Evolutionary conservation across 169 alveolate species (phyloP), one percentile per base, ranked within the genome.

Genomic region (Plasmodium adleri): DNA sequence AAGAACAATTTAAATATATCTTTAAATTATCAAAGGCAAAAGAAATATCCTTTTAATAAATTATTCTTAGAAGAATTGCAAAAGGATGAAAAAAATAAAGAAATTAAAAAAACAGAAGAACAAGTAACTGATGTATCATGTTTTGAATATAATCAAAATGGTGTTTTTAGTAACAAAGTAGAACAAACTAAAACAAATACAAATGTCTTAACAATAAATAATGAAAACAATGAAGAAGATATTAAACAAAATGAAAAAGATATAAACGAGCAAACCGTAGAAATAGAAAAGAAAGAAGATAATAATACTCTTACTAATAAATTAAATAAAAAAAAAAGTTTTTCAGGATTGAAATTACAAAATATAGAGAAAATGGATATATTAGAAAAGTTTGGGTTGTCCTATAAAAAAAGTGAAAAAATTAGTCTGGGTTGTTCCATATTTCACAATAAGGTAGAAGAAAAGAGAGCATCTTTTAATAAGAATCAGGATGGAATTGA

Each of bases 1-100:
- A 39, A 72, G 39, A 67, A 50, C 58, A 17, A 68, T 68, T 68
- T 73, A 7, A 80, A 32, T 49, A 45, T 26, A 13, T 58, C 90
- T 4, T 50, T 67, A 28, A 43, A n/a, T 32, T n/a, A 17, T 15
- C 68, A 80, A 17, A 68, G 52, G 64, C 68, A 68, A 43, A 68
- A 80, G 22, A 70, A 63, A 45, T 20, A 56, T 24, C 59, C 62
- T 3, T 10, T 20, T 12, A 52, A 52, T 66, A 63, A 39, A 49
- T 20, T 15, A 7, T 22, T 45, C 3, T 6, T n/a, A 1, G 15
- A 5, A 24, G 72, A 24, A 8, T 54, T 12, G 22, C 59, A 9
- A 26, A 76, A 64, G 8, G 62, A 74, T 13, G 64, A 56, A 13
- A 56, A 56, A n/a, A 58, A 22, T 7, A 13, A 24, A 6, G 17